These are phyloP conservation scores for Aspergillus proliferans DNA, from an alignment of 2,329 filamentous ascomycete genomes.

Conservation along the genomic window DNA sequence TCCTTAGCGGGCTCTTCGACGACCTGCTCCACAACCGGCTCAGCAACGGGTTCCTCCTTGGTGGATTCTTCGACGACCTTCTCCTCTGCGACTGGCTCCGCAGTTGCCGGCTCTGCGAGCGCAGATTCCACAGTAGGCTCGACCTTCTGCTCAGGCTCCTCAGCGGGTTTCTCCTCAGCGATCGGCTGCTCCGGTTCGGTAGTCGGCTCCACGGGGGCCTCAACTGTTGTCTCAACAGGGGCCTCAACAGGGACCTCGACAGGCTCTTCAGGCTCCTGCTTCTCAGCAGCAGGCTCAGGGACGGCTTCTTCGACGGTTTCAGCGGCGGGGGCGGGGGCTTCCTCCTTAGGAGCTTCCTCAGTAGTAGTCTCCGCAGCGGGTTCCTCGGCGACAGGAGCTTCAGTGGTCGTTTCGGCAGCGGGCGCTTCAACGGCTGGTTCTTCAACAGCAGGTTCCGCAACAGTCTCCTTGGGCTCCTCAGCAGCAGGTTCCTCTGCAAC, in stretches of 20 bases:
- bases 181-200: background rate
- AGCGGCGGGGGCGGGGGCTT: too few species aligned
- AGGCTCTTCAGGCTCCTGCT: too few species aligned
- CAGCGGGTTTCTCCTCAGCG: background rate
- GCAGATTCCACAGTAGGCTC: too few species aligned
- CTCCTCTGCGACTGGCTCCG: conserved; percentile 2
- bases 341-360: background rate
- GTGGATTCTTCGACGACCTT: conserved; percentile 3
- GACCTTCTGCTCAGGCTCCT: too few species aligned
- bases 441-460: background rate
- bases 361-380: background rate
- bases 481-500: background rate
- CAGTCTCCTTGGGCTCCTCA: conserved; percentile 1
- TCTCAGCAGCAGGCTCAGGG: background rate
- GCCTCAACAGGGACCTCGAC: too few species aligned
- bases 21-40: conserved; percentile 2
- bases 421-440: conserved; percentile 1
- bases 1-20: conserved; percentile 6
- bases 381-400: background rate
- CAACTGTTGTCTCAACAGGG: too few species aligned
- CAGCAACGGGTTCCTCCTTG: conserved; percentile 3
- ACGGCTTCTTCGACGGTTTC: background rate
- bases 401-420: background rate
- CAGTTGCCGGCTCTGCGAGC: background rate
- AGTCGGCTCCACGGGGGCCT: too few species aligned